These are phyloP conservation scores for Zostera marina DNA, from an alignment of 116 monocot species.

Conservation along the genomic window DNA sequence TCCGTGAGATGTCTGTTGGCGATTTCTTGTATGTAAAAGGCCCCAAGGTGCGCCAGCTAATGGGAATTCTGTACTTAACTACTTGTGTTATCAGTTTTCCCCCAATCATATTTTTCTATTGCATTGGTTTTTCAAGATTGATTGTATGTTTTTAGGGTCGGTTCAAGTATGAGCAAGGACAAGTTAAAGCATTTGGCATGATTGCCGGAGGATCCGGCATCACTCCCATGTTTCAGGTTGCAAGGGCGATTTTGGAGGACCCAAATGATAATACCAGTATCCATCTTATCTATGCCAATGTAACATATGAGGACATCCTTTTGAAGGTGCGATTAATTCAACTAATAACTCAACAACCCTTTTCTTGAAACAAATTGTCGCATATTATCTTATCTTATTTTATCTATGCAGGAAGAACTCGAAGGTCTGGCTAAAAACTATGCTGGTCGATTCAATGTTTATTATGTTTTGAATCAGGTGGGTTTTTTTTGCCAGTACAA, in stretches of 20 bases:
- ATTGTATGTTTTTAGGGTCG: conserved; percentile 52
- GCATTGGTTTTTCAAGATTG: neutral
- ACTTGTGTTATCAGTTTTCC: too few species aligned
- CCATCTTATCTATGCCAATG: conserved; percentile 95
- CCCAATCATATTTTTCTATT: neutral
- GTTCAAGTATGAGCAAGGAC: conserved; percentile 81
- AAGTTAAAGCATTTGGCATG: conserved; percentile 98
- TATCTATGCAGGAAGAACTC: conserved; percentile 56
- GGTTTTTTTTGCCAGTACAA: neutral
- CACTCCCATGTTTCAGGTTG: conserved; percentile 97
- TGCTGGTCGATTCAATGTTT: conserved; percentile 60
- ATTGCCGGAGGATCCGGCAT: conserved; percentile 98
- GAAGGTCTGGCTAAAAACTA: conserved; percentile 47
- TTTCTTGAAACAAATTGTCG: neutral
- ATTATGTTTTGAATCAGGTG: conserved; percentile 96
- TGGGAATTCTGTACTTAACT: neutral
- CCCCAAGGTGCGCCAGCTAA: conserved; percentile 50
- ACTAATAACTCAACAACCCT: neutral
- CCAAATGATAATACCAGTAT: conserved; percentile 65
- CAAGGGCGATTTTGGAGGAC: conserved; percentile 93
- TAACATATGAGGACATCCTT: conserved; percentile 90
- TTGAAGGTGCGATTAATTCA: conserved; percentile 42
- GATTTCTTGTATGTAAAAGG: conserved; percentile 91
- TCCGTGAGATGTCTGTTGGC: conserved; percentile 94
- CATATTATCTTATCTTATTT: too few species aligned